Conservation (phyloP, 2,329 filamentous ascomycete genomes). For the Fusarium transvaalense region DNA sequence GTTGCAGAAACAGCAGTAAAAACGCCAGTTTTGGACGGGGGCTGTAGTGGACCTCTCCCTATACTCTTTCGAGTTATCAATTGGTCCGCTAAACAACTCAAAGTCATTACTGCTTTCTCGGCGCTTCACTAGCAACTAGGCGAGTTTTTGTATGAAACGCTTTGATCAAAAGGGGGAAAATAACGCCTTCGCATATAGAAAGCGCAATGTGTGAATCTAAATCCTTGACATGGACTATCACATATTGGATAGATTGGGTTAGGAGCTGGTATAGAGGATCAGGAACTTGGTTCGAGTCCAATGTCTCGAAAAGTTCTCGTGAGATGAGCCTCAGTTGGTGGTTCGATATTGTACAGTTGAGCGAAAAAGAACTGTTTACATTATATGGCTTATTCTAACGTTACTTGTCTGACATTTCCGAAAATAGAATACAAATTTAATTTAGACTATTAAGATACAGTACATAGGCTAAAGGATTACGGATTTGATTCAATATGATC, state of each 20-base stretch:
- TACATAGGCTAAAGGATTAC: conserved; percentile 1
- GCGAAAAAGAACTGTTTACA: not conserved
- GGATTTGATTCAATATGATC: conserved; percentile 21
- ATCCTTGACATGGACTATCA: not conserved
- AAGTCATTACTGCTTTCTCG: conserved; percentile 14
- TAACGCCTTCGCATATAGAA: conserved; percentile 7
- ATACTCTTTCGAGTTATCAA: conserved; percentile 17
- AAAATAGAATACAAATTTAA: conserved; percentile 9
- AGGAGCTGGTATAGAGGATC: conserved; percentile 6
- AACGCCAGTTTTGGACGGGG: conserved; percentile 15
- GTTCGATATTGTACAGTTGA: conserved; percentile 8
- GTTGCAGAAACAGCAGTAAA: conserved; percentile 18
- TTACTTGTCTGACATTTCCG: conserved; percentile 9
- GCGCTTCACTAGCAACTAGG: conserved; percentile 25
- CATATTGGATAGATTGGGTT: not conserved
- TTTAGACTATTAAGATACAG: conserved; percentile 1
- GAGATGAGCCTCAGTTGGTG: conserved; percentile 3
- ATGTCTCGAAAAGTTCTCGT: not conserved
- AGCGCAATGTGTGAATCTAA: conserved; percentile 6
- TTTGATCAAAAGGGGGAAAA: conserved; percentile 12
- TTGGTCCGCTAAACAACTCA: conserved; percentile 37
- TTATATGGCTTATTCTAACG: no score
- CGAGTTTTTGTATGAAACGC: conserved; percentile 13
- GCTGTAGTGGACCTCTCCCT: conserved; percentile 20
- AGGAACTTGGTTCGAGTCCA: conserved; percentile 1